Percentiles rank a stretch among this genome's conserved stretches.
These are phyloP conservation scores for Brassica carinata DNA, from an alignment of 345 rosid genomes.

Conservation along the genomic window DNA sequence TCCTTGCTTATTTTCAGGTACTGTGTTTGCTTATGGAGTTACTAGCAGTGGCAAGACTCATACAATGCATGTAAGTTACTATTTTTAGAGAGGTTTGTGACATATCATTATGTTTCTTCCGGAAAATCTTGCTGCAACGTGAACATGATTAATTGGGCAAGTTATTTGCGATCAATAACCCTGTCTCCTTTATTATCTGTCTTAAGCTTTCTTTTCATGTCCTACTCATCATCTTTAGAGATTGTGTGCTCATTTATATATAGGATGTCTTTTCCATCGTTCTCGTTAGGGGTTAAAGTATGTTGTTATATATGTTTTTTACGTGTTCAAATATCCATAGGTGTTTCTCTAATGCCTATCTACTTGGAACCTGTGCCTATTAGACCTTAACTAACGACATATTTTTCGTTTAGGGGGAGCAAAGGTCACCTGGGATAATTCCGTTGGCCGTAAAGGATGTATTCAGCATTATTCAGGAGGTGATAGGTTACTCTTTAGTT, in stretches of 20 bases:
- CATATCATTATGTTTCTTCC: not conserved
- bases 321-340: conserved; percentile 1
- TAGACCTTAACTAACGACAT: conserved; percentile 19
- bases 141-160: not conserved
- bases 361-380: conserved; percentile 5
- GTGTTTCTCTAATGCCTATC: conserved; percentile 9
- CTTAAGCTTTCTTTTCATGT: not conserved
- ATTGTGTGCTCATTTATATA: not conserved
- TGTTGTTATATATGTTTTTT: not conserved
- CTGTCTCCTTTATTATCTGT: not conserved
- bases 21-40: conserved; percentile 98
- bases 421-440: conserved; percentile 92
- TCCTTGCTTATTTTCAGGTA: conserved; percentile 53
- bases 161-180: not conserved
- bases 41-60: conserved; percentile 97
- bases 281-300: conserved; percentile 2
- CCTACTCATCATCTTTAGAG: not conserved
- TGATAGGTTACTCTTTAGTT: conserved; percentile 40
- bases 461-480: conserved; percentile 96
- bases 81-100: not conserved
- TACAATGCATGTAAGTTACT: conserved; percentile 88
- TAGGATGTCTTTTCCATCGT: not conserved
- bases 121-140: conserved; percentile 9
- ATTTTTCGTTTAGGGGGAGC: conserved; percentile 74
- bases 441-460: conserved; percentile 95